phyloP scores from a whole-genome alignment of 768 basidiomycete genomes.

The Mycena chlorophos region DNA sequence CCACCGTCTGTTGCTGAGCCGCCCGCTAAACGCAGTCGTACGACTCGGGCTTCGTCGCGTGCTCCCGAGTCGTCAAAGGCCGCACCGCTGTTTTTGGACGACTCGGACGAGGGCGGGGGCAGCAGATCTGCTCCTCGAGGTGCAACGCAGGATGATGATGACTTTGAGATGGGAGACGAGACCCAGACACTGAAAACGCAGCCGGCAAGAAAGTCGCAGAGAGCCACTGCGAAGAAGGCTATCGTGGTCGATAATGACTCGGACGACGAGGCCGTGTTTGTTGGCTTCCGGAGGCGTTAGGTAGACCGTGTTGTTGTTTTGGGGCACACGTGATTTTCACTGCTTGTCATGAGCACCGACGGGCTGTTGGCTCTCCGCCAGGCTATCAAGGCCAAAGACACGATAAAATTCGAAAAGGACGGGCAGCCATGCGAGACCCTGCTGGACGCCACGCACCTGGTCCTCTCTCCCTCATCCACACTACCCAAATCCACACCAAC shows the following conservation, averaged over 20 bases:
- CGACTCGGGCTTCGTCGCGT: conserved; percentile 16
- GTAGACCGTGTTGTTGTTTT: background rate
- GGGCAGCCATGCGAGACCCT: conserved; percentile 48
- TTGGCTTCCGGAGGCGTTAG: conserved; percentile 44
- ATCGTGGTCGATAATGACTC: conserved; percentile 64
- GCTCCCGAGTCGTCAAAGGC: conserved; percentile 2
- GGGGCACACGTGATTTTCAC: background rate
- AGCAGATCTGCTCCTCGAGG: conserved; percentile 23
- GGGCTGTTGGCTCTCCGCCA: conserved; percentile 58
- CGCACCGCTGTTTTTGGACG: conserved; percentile 49
- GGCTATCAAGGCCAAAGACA: conserved; percentile 55
- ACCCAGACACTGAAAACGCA: conserved; percentile 27
- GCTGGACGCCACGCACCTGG: conserved; percentile 62
- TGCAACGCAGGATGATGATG: conserved; percentile 16
- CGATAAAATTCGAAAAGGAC: conserved; percentile 50
- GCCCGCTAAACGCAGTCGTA: conserved; percentile 15
- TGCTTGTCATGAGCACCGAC: conserved; percentile 33
- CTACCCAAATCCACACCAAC: conserved; percentile 78
- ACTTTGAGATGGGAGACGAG: conserved; percentile 21
- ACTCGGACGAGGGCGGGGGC: conserved; percentile 32
- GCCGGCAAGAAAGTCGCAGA: conserved; percentile 25
- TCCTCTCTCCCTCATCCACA: conserved; percentile 49
- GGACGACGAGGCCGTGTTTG: conserved; percentile 71
- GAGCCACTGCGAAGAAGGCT: conserved; percentile 33
- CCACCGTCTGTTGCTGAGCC: conserved; percentile 35